phyloP scores from a whole-genome alignment of 768 basidiomycete species.

The Leccinum variicolor region DNA sequence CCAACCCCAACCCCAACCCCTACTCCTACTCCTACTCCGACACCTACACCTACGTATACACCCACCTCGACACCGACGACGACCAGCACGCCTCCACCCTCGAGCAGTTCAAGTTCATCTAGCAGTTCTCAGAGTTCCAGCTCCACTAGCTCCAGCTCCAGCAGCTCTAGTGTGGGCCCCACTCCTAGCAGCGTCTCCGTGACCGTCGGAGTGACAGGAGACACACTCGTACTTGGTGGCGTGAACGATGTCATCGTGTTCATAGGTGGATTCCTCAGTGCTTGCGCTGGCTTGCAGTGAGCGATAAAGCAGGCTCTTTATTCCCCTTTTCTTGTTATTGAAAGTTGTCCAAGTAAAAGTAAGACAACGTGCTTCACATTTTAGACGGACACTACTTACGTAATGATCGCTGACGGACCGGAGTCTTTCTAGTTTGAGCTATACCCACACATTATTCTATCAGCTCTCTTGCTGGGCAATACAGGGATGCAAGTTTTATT shows the following conservation, averaged over 20 bases:
- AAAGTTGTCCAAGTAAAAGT: constrained; percentile 11
- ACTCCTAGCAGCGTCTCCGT: constrained; percentile 12
- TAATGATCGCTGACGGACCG: constrained; percentile 19
- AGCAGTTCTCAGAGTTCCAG: constrained; percentile 14
- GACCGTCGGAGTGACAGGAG: constrained; percentile 11
- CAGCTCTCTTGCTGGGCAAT: constrained; percentile 3
- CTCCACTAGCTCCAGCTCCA: constrained; percentile 5
- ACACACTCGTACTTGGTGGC: constrained; percentile 10
- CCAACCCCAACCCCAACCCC: constrained; percentile 20
- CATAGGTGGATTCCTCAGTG: constrained; percentile 18
- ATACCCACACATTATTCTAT: constrained; percentile 28
- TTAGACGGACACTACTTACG: constrained; percentile 18
- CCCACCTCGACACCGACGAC: constrained; percentile 13
- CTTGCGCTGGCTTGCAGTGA: constrained; percentile 8
- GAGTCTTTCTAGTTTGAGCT: constrained; percentile 12
- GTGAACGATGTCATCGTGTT: constrained; percentile 18
- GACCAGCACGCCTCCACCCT: constrained; percentile 11
- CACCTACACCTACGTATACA: constrained; percentile 17
- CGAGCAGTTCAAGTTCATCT: constrained; percentile 15
- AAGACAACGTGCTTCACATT: constrained; percentile 12
- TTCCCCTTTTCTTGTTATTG: constrained; percentile 1
- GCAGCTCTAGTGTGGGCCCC: constrained; percentile 21
- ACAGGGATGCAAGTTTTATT: constrained; percentile 7
- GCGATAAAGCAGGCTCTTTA: constrained; percentile 7
- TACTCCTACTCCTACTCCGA: constrained; percentile 17